Percentiles rank a stretch among this genome's conserved stretches.
phyloP scores from a whole-genome alignment of 208 protist species.

The Jaenimonas drosophilae region DNA sequence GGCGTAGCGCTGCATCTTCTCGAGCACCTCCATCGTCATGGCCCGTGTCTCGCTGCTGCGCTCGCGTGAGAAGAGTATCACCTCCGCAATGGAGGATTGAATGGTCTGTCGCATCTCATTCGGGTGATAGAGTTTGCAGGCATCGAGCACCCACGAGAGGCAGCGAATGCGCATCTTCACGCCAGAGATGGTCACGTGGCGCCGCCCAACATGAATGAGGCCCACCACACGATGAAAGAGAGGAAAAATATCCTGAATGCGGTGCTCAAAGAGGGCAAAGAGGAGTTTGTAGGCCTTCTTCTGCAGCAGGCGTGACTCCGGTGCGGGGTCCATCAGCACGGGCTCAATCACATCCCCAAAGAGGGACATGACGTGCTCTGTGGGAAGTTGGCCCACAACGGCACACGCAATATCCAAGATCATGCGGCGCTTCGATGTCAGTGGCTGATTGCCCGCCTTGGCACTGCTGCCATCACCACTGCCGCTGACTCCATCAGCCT shows the following conservation, averaged over 20 bases:
- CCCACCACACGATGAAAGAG: constrained; percentile 59
- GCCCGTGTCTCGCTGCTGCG: constrained; percentile 65
- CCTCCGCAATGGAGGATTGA: constrained; percentile 45
- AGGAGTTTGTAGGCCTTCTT: constrained; percentile 90
- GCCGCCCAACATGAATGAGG: constrained; percentile 58
- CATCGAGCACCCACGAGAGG: constrained; percentile 77
- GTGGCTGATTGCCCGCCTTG: constrained; percentile 28
- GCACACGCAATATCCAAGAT: constrained; percentile 81
- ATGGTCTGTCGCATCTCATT: constrained; percentile 48
- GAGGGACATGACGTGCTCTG: constrained; percentile 43
- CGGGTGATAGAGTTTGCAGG: constrained; percentile 82
- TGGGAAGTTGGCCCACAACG: constrained; percentile 53
- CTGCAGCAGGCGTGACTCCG: constrained; percentile 70
- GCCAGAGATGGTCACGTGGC: constrained; percentile 74
- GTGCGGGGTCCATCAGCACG: constrained; percentile 63
- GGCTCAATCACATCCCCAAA: constrained; percentile 78
- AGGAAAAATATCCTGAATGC: constrained; percentile 64
- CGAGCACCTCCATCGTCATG: constrained; percentile 77
- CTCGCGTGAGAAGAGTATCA: constrained; percentile 71
- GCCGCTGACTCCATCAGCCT: constrained; percentile 3
- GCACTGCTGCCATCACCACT: neutral
- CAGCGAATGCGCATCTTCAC: constrained; percentile 84
- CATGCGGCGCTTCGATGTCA: constrained; percentile 70
- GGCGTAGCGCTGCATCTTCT: constrained; percentile 82
- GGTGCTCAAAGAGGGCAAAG: constrained; percentile 75